Base-by-base conservation (phyloP, 495 filamentous ascomycete genomes). In the Clohesyomyces aquaticus region DNA sequence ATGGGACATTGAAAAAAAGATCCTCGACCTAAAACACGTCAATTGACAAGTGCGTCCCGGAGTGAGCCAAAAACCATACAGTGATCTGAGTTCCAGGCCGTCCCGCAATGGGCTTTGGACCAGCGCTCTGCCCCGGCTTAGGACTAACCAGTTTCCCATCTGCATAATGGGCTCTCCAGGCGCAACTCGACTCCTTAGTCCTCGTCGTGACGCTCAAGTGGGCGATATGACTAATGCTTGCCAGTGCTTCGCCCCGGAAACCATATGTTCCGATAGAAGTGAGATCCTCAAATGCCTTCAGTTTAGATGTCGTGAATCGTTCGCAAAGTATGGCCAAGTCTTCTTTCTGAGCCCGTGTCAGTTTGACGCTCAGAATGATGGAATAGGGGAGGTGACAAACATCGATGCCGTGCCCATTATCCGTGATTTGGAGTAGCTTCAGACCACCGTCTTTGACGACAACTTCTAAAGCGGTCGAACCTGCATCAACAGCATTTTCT, bases 151-250 rank as follows among this genome's bases (percentile, higher is more conserved):
- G 80, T 63, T 88, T 91, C 18, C 94, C 93, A 75, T 90, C 87
- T 26, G 87, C 85, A 72, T 95, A 99, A 65, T 89, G 84, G 27
- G 92, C 92, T 75, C 83, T 85, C 88, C 88, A 99, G 14, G 95
- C 94, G 76, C 90, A 91, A 73, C 84, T 87, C 1, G 92, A 96
- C 47, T 93, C 88, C 41, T 88, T 87, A 10, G 93, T 98, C 75
- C 90, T 95, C 1, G 95, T 98, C 11, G 93, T 97, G 27, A 99
- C 90, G 1, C 88, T 91, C 27, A 99, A 82, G 78, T 98, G 95
- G 50, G 95, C 92, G 65, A 98, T 97, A 76, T 98, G 94, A 71
- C 94, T 98, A 74, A 99, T 99, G 80, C 93, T 97, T 11, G 95
- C 95, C 67, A 99, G 77, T 11, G 95, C 95, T 77, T 99, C 95